phyloP scores from a whole-genome alignment of 148 eudicot species.

The Mesembryanthemum crystallinum region DNA sequence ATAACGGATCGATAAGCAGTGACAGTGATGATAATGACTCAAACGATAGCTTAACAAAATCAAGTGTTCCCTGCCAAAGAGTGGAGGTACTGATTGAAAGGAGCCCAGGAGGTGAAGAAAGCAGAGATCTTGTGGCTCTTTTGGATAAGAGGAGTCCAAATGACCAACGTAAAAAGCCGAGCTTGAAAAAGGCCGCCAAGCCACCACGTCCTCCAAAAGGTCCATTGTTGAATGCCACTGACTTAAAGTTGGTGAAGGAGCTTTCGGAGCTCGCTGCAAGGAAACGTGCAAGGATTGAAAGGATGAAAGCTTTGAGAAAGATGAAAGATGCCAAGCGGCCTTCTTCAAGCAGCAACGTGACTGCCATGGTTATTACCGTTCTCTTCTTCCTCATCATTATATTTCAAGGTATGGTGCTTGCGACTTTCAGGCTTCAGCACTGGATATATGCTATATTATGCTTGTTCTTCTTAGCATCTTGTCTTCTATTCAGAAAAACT shows the following conservation, averaged over 20 bases:
- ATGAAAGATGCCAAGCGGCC: slow-evolving; percentile 48
- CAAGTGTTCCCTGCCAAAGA: slow-evolving; percentile 24
- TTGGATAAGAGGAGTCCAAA: slow-evolving; percentile 41
- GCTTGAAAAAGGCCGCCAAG: slow-evolving; percentile 53
- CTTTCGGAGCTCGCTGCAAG: slow-evolving; percentile 54
- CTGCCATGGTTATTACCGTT: slow-evolving; percentile 49
- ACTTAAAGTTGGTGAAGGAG: slow-evolving; percentile 61
- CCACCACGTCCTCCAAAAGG: slow-evolving; percentile 85
- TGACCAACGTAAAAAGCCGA: slow-evolving; percentile 42
- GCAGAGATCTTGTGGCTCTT: slow-evolving; percentile 31
- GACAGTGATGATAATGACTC: slow-evolving; percentile 29
- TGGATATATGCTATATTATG: neutral
- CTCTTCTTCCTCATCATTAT: slow-evolving; percentile 53
- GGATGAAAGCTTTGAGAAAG: slow-evolving; percentile 55
- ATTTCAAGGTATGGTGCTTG: slow-evolving; percentile 53
- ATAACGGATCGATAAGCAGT: slow-evolving; percentile 29
- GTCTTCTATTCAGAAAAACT: neutral
- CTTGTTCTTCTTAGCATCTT: neutral
- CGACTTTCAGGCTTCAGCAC: slow-evolving; percentile 2
- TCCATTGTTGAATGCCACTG: slow-evolving; percentile 52
- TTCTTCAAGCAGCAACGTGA: slow-evolving; percentile 38
- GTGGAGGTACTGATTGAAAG: slow-evolving; percentile 33
- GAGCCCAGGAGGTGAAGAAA: slow-evolving; percentile 33
- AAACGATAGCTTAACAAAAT: slow-evolving; percentile 13
- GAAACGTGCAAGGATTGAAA: slow-evolving; percentile 63